Percentiles rank a stretch among this genome's conserved stretches.
Evolutionary conservation across 208 protist species (phyloP).

Genomic region (Acanthamoeba culbertsoni): DNA sequence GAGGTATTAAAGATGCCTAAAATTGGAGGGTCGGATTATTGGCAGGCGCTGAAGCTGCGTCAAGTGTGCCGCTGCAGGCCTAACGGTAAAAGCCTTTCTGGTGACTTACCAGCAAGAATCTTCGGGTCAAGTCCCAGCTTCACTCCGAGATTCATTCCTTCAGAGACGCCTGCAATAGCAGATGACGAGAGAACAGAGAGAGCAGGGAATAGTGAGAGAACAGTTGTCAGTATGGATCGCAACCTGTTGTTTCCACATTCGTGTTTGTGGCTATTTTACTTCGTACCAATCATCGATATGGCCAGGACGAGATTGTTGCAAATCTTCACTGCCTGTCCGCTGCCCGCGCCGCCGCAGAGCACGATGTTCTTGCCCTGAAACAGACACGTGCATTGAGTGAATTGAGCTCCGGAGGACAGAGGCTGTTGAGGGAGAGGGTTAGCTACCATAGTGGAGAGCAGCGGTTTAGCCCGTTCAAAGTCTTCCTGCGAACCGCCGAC

Average conservation of each 20-base stretch:
- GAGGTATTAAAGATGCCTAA: slow-evolving; percentile 83
- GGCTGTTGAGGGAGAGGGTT: background rate
- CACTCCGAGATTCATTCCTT: slow-evolving; percentile 85
- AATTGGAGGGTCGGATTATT: background rate
- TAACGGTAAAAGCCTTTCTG: background rate
- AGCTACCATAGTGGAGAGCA: slow-evolving; percentile 79
- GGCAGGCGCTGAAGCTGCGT: background rate
- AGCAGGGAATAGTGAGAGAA: background rate
- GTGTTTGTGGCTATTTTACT: too few species aligned
- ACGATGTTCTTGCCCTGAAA: slow-evolving; percentile 84
- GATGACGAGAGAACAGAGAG: background rate
- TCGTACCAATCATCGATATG: slow-evolving; percentile 81
- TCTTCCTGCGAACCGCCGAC: slow-evolving; percentile 77
- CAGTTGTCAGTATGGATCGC: background rate
- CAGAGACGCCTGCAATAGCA: slow-evolving; percentile 68
- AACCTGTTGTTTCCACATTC: background rate
- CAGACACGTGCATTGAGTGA: background rate
- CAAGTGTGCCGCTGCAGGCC: too few species aligned
- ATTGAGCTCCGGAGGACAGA: background rate
- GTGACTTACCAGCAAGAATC: slow-evolving; percentile 73
- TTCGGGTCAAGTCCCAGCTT: slow-evolving; percentile 87
- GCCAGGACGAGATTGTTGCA: slow-evolving; percentile 90
- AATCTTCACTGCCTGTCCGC: slow-evolving; percentile 84
- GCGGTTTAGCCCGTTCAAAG: slow-evolving; percentile 71
- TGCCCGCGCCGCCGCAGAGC: slow-evolving; percentile 84